Evolutionary conservation across 2,329 filamentous ascomycete genomes (phyloP).

Genomic region (Paracorniculantispora psalliotae): DNA sequence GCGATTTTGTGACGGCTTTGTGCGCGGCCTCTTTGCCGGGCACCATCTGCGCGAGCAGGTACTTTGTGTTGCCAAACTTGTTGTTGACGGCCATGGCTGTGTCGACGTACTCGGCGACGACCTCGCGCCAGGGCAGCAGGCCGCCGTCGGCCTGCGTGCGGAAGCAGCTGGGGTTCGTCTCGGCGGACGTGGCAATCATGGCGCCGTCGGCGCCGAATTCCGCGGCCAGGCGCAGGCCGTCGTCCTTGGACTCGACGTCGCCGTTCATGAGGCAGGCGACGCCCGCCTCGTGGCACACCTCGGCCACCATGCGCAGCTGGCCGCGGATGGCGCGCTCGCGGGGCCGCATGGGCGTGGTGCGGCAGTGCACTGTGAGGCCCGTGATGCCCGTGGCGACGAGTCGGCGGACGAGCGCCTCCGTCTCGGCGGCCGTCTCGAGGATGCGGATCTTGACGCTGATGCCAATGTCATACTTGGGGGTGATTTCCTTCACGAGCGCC

Average conservation of each 20-base stretch:
- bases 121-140: constrained; percentile 66
- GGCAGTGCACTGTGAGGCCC: constrained; percentile 88
- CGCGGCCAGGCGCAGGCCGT: constrained; percentile 64
- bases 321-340: constrained; percentile 80
- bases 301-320: constrained; percentile 78
- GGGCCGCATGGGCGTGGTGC: constrained; percentile 92
- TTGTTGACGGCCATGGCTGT: constrained; percentile 75
- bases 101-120: constrained; percentile 71
- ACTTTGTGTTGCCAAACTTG: constrained; percentile 89
- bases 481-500: constrained; percentile 73
- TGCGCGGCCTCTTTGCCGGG: constrained; percentile 69
- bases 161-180: constrained; percentile 89
- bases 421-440: constrained; percentile 70
- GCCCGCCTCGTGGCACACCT: constrained; percentile 74
- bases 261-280: constrained; percentile 96
- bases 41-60: constrained; percentile 76
- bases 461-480: constrained; percentile 74
- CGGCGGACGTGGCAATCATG: constrained; percentile 94
- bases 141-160: constrained; percentile 64
- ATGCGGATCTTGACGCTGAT: constrained; percentile 97
- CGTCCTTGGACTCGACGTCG: constrained; percentile 71
- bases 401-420: constrained; percentile 68
- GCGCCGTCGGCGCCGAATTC: constrained; percentile 88
- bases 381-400: constrained; percentile 87
- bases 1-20: constrained; percentile 56